Base-by-base conservation (phyloP, 192 early-diverging fungal genomes). In the Rhizophagus prolifer region DNA sequence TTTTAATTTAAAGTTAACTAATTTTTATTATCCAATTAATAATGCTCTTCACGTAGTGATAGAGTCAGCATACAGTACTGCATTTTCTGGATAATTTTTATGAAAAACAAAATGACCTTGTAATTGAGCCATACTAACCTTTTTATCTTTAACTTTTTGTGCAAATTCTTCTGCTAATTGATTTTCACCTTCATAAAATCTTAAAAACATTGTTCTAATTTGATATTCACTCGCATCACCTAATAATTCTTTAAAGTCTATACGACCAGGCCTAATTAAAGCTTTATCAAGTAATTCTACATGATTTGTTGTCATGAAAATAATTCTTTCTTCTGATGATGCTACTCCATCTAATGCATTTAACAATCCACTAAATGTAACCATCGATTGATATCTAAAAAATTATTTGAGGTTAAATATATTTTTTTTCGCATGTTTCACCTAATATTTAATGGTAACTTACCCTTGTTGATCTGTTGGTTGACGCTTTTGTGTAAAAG, bases 101-200 rank as follows among this genome's bases (percentile, higher is more conserved):
- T 89, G 88, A 46, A 92, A 82, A 10, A 97, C 95, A 91, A 99
- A 99, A 84, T 99, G 97, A 4, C 97, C 97, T 84, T 99, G 97
- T 41, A 99, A 79, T 75, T 87, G 87, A 0, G 96, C 96, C 7
- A 95, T 94, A 81, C 94, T 95, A 41, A 95, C 86, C 6, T 78
- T 73, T 50, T 87, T 81, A 38, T 85, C 86, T 26, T 80, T 75
- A 14, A 91, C 70, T 28, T 72, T 80, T 3, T 82, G 66, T 2
- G 93, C 90, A 90, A 99, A 97, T 69, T 77, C 62, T 2, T 92
- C 86, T 10, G 92, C 95, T 72, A 94, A 79, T 19, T 75, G 79
- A 0, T 79, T 41, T 41, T 86, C 63, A 9, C 87, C 85, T 10
- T 82, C 83, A 80, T 94, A 96, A 81, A 96, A 96, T 10, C 94